Evolutionary conservation across 1,284 basidiomycete genomes (phyloP).

Genomic region (Gymnopus androsaceus): DNA sequence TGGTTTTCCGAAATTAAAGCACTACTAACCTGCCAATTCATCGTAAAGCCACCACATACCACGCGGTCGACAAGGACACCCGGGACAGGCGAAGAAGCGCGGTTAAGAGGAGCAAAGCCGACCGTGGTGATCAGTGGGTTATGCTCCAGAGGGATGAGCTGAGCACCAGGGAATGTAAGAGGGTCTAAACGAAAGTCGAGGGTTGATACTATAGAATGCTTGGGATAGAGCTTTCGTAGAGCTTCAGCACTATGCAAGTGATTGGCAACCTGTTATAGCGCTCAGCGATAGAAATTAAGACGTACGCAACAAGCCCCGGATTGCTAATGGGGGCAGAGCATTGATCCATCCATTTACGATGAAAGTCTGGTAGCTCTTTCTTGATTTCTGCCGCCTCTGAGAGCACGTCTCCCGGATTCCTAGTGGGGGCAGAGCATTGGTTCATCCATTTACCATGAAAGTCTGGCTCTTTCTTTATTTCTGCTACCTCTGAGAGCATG

Average conservation of each 20-base stretch:
- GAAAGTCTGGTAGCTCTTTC: slow-evolving; percentile 10
- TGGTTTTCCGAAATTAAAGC: neutral
- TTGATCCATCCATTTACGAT: slow-evolving; percentile 9
- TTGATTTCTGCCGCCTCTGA: neutral
- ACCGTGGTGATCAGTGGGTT: slow-evolving; percentile 51
- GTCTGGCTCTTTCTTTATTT: neutral
- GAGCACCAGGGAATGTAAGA: slow-evolving; percentile 52
- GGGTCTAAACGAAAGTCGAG: slow-evolving; percentile 48
- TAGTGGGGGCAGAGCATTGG: neutral
- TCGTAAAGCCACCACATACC: slow-evolving; percentile 54
- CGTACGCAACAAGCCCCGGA: slow-evolving; percentile 51
- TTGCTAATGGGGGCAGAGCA: neutral
- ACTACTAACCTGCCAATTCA: slow-evolving; percentile 56
- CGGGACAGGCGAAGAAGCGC: slow-evolving; percentile 41
- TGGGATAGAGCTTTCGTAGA: slow-evolving; percentile 60
- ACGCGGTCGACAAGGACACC: slow-evolving; percentile 56
- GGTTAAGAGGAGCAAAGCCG: slow-evolving; percentile 50
- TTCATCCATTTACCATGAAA: slow-evolving; percentile 9
- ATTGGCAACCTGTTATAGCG: neutral
- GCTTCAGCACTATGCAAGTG: slow-evolving; percentile 44
- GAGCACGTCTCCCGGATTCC: neutral
- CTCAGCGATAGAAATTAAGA: neutral
- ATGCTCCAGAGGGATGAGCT: slow-evolving; percentile 47
- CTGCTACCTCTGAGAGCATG: neutral
- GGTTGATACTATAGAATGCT: slow-evolving; percentile 59